phyloP scores from a whole-genome alignment of 2,329 filamentous ascomycete species.

The Bipolaris oryzae region DNA sequence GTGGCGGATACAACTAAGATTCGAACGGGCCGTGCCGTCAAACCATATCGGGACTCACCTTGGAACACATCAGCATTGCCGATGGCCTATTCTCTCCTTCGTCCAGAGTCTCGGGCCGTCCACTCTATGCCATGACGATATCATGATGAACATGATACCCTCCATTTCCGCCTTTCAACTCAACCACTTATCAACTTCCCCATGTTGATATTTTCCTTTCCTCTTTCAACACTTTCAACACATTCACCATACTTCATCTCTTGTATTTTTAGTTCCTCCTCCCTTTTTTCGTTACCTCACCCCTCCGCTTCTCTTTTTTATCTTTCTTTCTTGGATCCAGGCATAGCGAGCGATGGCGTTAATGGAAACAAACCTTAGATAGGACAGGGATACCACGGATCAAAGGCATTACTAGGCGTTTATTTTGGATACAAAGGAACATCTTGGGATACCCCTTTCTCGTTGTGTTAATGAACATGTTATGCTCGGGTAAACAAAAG shows the following conservation, averaged over 20 bases:
- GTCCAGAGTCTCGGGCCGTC: slow-evolving; percentile 6
- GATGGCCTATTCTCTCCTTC: not conserved
- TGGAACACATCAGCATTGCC: slow-evolving; percentile 5
- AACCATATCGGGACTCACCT: not conserved
- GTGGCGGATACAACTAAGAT: slow-evolving; percentile 45
- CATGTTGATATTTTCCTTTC: not conserved
- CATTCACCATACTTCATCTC: not conserved
- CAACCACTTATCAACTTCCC: no score
- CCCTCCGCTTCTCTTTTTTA: not conserved
- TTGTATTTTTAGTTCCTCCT: not conserved
- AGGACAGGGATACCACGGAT: not conserved
- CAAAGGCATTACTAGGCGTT: slow-evolving; percentile 8
- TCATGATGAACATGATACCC: no score
- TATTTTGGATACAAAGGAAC: not conserved
- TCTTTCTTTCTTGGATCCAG: not conserved
- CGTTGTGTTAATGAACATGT: not conserved
- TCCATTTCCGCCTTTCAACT: no score
- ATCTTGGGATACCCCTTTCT: not conserved
- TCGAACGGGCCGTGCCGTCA: slow-evolving; percentile 20
- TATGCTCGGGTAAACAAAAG: not conserved
- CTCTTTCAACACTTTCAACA: not conserved
- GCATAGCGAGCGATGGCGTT: slow-evolving; percentile 21
- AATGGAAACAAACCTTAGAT: not conserved
- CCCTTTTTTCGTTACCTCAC: not conserved
- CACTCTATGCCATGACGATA: no score